These are phyloP conservation scores for Spirogloea muscicola DNA, from an alignment of 139 green algal species.

Conservation along the genomic window DNA sequence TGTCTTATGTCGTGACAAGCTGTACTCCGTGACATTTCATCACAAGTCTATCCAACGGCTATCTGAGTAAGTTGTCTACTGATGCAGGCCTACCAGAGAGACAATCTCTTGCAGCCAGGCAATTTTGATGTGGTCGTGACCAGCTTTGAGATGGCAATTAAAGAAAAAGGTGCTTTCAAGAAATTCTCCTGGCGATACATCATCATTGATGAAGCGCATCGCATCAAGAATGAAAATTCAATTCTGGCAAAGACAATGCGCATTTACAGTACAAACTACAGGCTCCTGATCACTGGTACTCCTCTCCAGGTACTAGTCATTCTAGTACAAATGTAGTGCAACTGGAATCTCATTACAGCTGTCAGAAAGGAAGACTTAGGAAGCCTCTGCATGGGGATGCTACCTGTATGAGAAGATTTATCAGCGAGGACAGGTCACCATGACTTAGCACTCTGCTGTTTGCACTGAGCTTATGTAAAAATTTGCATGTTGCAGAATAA, in stretches of 20 bases:
- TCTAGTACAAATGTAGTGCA: too few relatives aligned
- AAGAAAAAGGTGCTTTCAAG: conserved; percentile 93
- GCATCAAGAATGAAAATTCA: conserved; percentile 99
- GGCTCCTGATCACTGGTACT: conserved; percentile 96
- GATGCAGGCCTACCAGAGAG: conserved; percentile 57
- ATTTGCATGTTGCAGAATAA: conserved; percentile 78
- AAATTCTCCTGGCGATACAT: conserved; percentile 97
- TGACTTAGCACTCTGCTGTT: too few relatives aligned
- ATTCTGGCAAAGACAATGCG: conserved; percentile 81
- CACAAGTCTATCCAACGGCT: too few relatives aligned
- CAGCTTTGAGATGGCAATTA: conserved; percentile 99
- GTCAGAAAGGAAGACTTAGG: too few relatives aligned
- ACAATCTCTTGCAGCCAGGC: conserved; percentile 60
- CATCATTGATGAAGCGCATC: conserved; percentile 99
- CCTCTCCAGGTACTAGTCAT: conserved; percentile 72
- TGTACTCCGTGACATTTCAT: too few relatives aligned
- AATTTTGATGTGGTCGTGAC: conserved; percentile 95
- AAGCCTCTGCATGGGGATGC: too few relatives aligned
- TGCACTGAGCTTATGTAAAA: not conserved
- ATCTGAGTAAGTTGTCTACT: too few relatives aligned
- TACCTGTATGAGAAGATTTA: too few relatives aligned
- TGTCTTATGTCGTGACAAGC: too few relatives aligned
- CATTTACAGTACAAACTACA: conserved; percentile 87
- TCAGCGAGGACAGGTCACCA: too few relatives aligned
- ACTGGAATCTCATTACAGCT: too few relatives aligned